phyloP scores from a whole-genome alignment of 2,329 filamentous ascomycete genomes.

The Graphilbum ipis-grandicollis region DNA sequence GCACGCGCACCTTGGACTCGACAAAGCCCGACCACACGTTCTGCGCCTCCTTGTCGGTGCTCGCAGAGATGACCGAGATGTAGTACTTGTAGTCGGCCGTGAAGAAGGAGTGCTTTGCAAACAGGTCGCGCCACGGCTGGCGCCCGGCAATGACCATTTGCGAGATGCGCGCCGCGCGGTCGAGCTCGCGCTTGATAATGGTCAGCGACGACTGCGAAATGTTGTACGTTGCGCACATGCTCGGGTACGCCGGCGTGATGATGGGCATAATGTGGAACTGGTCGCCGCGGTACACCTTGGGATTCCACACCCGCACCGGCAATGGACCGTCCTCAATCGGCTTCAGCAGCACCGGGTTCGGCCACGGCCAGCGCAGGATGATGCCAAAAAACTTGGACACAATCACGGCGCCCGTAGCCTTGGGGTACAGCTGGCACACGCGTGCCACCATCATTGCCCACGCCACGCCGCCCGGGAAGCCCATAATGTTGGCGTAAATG shows the following conservation, averaged over 20 bases:
- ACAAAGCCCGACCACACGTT: conserved; percentile 82
- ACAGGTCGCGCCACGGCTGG: conserved; percentile 71
- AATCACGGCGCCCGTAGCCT: conserved; percentile 74
- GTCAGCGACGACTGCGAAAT: conserved; percentile 72
- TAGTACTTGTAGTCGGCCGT: conserved; percentile 91
- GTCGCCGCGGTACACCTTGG: conserved; percentile 70
- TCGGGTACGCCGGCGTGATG: conserved; percentile 93
- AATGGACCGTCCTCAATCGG: conserved; percentile 67
- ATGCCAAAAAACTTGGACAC: conserved; percentile 90
- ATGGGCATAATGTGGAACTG: conserved; percentile 88
- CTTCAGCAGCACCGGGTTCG: conserved; percentile 81
- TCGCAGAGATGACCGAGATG: conserved; percentile 69
- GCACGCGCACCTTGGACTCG: conserved; percentile 77
- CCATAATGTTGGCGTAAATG: conserved; percentile 91
- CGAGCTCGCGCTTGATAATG: conserved; percentile 69
- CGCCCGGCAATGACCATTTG: conserved; percentile 65
- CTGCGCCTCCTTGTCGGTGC: conserved; percentile 68
- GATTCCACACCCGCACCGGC: conserved; percentile 85
- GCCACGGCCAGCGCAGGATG: conserved; percentile 85
- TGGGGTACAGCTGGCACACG: conserved; percentile 90
- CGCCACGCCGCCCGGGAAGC: conserved; percentile 89
- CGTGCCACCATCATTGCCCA: conserved; percentile 97
- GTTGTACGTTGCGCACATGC: conserved; percentile 95
- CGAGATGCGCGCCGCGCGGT: conserved; percentile 59
- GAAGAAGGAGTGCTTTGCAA: conserved; percentile 85